Evolutionary conservation across 441 rosid species (phyloP), one percentile per base, ranked within the genome.

Genomic region (Heliophila coronopifolia): DNA sequence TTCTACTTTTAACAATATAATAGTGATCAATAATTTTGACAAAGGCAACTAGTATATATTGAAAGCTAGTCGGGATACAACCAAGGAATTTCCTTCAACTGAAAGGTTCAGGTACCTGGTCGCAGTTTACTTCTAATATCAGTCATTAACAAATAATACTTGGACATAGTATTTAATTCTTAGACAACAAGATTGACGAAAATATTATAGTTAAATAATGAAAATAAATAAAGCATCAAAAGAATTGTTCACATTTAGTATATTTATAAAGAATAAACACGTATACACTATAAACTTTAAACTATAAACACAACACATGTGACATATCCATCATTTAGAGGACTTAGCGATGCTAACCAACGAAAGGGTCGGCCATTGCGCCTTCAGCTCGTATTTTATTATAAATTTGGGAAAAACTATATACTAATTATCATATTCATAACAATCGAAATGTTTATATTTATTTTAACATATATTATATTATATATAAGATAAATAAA

Each of bases 241-340:
- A 13, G 25, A 35, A 54, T 39, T 13, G 20, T 39, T 38, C 22
- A 38, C 14, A 28, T 12, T 11, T 45, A 24, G 23, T 24, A 27
- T 20, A 20, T 20, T 2, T 6, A 34, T 26, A 17, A 35, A 25
- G 58, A 55, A 51, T 55, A 55, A 49, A 48, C 38, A 38, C 19
- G 44, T 39, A 47, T 38, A 37, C 24, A 43, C 11, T 3, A 35
- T 7, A 33, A 33, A 14, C 12, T 19, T 43, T 61, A 3, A 10
- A 23, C n/a, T 44, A 53, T 54, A 10, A 34, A 54, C 33, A 47
- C 14, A 38, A 47, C 61, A 62, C 61, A 31, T 47, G 61, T n/a
- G n/a, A n/a, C n/a, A n/a, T n/a, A n/a, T 62, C 61, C 13, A 54
- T 46, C 32, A 18, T 7, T 19, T 4, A 63, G 12, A 54, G 56